Percentiles rank a stretch among this genome's conserved stretches.
Conservation (phyloP, 768 basidiomycete genomes). For the Hygrocybe punicea region DNA sequence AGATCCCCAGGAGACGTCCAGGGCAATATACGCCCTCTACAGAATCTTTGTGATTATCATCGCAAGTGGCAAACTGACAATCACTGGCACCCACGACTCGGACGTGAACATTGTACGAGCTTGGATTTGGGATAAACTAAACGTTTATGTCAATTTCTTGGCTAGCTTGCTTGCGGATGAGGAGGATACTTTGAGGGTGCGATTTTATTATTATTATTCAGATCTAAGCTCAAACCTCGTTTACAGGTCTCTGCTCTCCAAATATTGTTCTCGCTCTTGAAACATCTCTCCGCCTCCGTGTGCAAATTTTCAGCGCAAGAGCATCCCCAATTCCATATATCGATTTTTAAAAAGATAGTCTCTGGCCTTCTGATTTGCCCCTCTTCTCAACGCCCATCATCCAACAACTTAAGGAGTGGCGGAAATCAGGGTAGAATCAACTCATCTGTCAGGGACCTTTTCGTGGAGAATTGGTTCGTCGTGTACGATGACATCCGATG, state of each 20-base stretch:
- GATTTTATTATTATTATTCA: not conserved
- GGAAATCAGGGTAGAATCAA: constrained; percentile 42
- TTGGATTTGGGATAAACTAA: constrained; percentile 79
- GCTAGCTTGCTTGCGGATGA: constrained; percentile 70
- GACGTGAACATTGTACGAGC: constrained; percentile 62
- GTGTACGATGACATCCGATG: constrained; percentile 81
- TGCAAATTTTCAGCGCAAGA: constrained; percentile 41
- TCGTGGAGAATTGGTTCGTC: constrained; percentile 70
- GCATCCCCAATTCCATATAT: constrained; percentile 64
- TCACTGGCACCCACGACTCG: constrained; percentile 44
- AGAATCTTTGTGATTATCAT: constrained; percentile 69
- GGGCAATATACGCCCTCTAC: constrained; percentile 79
- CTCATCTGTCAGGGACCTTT: constrained; percentile 57
- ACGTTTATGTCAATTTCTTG: constrained; percentile 66
- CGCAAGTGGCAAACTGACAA: constrained; percentile 51
- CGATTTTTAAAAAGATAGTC: constrained; percentile 64
- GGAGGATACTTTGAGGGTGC: constrained; percentile 69
- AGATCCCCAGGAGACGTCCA: constrained; percentile 58
- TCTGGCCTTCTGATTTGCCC: constrained; percentile 61
- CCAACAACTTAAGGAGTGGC: constrained; percentile 17
- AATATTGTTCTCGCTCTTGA: constrained; percentile 73
- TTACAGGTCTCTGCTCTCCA: constrained; percentile 64
- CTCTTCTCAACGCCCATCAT: constrained; percentile 36
- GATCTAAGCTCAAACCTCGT: not conserved
- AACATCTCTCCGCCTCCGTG: constrained; percentile 68